Percentiles rank a stretch among this genome's conserved stretches.
These are phyloP conservation scores for Colletotrichum euphorbiae DNA, from an alignment of 2,329 filamentous ascomycete species.

Conservation along the genomic window DNA sequence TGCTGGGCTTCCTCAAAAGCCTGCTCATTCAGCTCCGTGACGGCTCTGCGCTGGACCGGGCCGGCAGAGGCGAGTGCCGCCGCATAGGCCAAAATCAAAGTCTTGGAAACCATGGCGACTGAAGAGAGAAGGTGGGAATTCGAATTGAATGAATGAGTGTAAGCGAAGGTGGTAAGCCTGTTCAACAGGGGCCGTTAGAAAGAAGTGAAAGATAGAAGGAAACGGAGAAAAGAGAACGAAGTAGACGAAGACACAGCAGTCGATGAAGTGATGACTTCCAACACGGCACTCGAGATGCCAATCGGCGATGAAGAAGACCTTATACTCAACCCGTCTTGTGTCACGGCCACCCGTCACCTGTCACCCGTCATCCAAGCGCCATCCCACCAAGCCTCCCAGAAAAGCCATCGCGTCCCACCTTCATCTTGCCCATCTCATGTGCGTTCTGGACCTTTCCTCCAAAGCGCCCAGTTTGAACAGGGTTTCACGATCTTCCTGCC, in stretches of 20 bases:
- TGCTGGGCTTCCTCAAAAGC: slow-evolving; percentile 59
- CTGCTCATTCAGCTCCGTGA: slow-evolving; percentile 55
- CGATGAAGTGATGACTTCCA: slow-evolving; percentile 9
- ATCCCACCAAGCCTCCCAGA: slow-evolving; percentile 9
- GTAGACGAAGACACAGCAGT: slow-evolving; percentile 42
- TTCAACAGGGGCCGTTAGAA: slow-evolving; percentile 46
- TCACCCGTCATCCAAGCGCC: slow-evolving; percentile 31
- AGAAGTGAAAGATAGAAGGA: slow-evolving; percentile 39
- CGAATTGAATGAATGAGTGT: slow-evolving; percentile 7
- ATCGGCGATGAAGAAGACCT: slow-evolving; percentile 21
- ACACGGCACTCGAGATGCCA: not conserved
- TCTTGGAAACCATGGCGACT: slow-evolving; percentile 42
- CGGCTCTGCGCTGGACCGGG: slow-evolving; percentile 50
- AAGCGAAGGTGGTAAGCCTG: slow-evolving; percentile 43
- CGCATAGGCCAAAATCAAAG: slow-evolving; percentile 45
- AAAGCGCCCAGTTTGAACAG: slow-evolving; percentile 34
- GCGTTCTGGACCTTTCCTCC: not conserved
- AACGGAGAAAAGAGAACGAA: slow-evolving; percentile 35
- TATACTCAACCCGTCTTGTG: slow-evolving; percentile 23
- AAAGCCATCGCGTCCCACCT: not conserved
- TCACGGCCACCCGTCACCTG: slow-evolving; percentile 12
- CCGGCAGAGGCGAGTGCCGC: slow-evolving; percentile 44
- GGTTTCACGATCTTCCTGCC: slow-evolving; percentile 35
- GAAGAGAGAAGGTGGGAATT: slow-evolving; percentile 42
- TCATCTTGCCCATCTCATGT: slow-evolving; percentile 12